Percentiles rank a stretch among this genome's conserved stretches.
Evolutionary conservation across 2,329 filamentous ascomycete species (phyloP).

Genomic region (Trichoderma atroviride): DNA sequence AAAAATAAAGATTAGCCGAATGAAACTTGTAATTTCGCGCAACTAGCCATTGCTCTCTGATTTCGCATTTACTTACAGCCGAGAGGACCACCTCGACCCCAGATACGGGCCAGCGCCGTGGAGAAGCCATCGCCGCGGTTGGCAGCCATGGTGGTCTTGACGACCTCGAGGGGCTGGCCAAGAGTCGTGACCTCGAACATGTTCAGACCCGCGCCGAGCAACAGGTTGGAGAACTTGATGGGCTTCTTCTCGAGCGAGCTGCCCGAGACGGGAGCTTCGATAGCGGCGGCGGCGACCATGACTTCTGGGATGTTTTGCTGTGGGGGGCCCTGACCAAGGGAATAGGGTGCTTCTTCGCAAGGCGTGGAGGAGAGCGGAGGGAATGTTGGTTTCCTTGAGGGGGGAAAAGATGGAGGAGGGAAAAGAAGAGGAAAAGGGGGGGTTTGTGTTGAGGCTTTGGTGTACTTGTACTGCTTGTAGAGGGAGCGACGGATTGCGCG

Average conservation of each 20-base stretch:
- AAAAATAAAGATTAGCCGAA: slow-evolving; percentile 7
- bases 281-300: slow-evolving; percentile 64
- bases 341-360: slow-evolving; percentile 84
- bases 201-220: slow-evolving; percentile 91
- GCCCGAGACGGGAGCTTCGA: slow-evolving; percentile 52
- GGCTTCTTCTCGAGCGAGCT: slow-evolving; percentile 92
- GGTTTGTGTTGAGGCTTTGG: slow-evolving; percentile 15
- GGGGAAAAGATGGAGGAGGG: not conserved
- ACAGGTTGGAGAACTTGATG: slow-evolving; percentile 98
- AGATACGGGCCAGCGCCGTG: slow-evolving; percentile 81
- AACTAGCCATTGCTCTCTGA: not conserved
- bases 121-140: slow-evolving; percentile 88
- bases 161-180: slow-evolving; percentile 88
- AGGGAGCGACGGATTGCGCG: slow-evolving; percentile 14
- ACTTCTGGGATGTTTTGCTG: slow-evolving; percentile 54
- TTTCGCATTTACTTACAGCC: slow-evolving; percentile 71
- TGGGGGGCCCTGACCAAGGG: slow-evolving; percentile 97
- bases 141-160: slow-evolving; percentile 99
- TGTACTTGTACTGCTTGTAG: slow-evolving; percentile 20
- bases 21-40: not conserved
- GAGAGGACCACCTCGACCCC: slow-evolving; percentile 87
- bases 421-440: slow-evolving; percentile 9
- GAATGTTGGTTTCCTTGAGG: not conserved
- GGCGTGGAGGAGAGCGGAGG: slow-evolving; percentile 29
- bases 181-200: slow-evolving; percentile 81